phyloP scores from a whole-genome alignment of 805 yeast genomes.

The Sporopachydermia lactativora region DNA sequence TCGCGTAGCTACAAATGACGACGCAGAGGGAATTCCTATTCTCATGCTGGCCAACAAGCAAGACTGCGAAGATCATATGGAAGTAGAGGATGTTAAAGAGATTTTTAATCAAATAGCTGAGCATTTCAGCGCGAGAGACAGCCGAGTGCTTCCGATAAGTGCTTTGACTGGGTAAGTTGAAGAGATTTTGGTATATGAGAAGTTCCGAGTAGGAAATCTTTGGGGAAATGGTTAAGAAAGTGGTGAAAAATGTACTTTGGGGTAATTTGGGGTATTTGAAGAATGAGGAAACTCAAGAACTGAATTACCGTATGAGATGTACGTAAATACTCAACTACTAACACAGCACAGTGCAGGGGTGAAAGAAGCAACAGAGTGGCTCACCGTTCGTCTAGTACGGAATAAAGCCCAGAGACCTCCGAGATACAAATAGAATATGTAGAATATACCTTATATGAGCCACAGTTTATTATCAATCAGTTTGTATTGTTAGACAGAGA shows the following conservation, averaged over 20 bases:
- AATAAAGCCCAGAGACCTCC: slow-evolving; percentile 54
- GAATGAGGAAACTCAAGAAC: too few relatives aligned
- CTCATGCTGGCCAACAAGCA: slow-evolving; percentile 94
- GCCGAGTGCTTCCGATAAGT: slow-evolving; percentile 78
- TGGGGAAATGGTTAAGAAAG: too few relatives aligned
- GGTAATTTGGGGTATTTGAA: too few relatives aligned
- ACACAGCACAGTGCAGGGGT: slow-evolving; percentile 81
- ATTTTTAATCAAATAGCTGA: slow-evolving; percentile 72
- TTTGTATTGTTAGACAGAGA: too few relatives aligned
- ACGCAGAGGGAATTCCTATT: slow-evolving; percentile 69
- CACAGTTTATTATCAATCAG: too few relatives aligned
- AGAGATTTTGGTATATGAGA: not conserved
- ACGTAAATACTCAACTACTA: too few relatives aligned
- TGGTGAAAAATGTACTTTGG: too few relatives aligned
- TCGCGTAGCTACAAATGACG: slow-evolving; percentile 40
- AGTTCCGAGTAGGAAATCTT: slow-evolving; percentile 5
- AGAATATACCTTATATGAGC: too few relatives aligned
- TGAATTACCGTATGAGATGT: too few relatives aligned
- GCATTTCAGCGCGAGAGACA: slow-evolving; percentile 79
- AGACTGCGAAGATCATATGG: slow-evolving; percentile 58
- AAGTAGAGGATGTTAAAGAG: slow-evolving; percentile 70
- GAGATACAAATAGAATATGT: slow-evolving; percentile 22
- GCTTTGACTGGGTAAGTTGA: slow-evolving; percentile 39
- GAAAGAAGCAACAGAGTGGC: slow-evolving; percentile 81
- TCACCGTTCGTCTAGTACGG: slow-evolving; percentile 54